phyloP scores from a whole-genome alignment of 1,139 yeast species.

The Keqinozyma sinolaborantium region DNA sequence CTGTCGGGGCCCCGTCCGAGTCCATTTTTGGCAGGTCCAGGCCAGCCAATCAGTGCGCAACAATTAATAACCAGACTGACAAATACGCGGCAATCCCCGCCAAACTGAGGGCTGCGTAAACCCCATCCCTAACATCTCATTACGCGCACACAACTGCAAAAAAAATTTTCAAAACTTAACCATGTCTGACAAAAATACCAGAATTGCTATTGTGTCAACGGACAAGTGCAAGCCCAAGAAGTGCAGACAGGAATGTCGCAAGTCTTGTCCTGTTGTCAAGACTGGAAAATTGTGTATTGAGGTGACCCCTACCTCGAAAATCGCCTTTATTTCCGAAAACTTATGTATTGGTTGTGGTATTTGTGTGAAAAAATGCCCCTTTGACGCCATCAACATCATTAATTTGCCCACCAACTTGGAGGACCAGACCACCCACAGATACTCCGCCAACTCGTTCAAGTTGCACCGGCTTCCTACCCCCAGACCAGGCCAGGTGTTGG shows the following conservation, averaged over 20 bases:
- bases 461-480: slow-evolving; percentile 97
- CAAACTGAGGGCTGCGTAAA: neutral
- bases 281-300: slow-evolving; percentile 98
- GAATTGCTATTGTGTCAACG: slow-evolving; percentile 91
- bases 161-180: slow-evolving; percentile 1
- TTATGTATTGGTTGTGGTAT: slow-evolving; percentile 99
- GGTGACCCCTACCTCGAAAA: slow-evolving; percentile 84
- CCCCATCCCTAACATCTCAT: neutral
- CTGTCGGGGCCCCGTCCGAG: too few species aligned
- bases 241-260: slow-evolving; percentile 97
- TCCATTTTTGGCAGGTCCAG: too few species aligned
- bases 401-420: slow-evolving; percentile 95
- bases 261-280: slow-evolving; percentile 94
- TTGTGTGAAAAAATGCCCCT: slow-evolving; percentile 97
- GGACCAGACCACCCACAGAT: slow-evolving; percentile 89
- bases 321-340: slow-evolving; percentile 93
- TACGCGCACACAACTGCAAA: neutral
- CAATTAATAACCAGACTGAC: neutral
- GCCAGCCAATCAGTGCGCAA: neutral
- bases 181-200: slow-evolving; percentile 51
- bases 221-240: slow-evolving; percentile 98
- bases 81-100: neutral
- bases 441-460: slow-evolving; percentile 96
- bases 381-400: slow-evolving; percentile 92
- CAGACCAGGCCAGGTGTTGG: slow-evolving; percentile 97